These are phyloP conservation scores for Stellera chamaejasme DNA, from an alignment of 345 rosid species.

Conservation along the genomic window DNA sequence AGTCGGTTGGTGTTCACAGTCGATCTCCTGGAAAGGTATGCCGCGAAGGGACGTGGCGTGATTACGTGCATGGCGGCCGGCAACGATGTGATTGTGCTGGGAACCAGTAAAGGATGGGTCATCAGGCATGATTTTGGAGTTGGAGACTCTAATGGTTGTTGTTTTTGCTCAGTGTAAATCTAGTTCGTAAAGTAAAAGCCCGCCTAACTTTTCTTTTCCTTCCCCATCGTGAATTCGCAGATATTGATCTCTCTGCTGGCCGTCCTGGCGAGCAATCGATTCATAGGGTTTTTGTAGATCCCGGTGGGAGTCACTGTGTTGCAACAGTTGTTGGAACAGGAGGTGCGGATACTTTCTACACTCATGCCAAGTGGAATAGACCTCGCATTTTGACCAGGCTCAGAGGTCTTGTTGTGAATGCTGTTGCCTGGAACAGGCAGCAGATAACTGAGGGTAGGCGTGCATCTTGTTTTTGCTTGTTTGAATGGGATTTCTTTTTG, in stretches of 20 bases:
- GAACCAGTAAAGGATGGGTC: conserved; percentile 96
- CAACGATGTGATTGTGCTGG: conserved; percentile 80
- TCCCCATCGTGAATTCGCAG: conserved; percentile 24
- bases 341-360: conserved; percentile 84
- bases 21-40: conserved; percentile 85
- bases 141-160: conserved; percentile 65
- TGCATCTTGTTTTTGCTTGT: background rate
- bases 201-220: background rate
- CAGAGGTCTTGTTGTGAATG: conserved; percentile 79
- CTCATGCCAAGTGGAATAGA: conserved; percentile 93
- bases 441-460: conserved; percentile 82
- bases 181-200: no score
- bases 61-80: conserved; percentile 98
- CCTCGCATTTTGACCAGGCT: conserved; percentile 71
- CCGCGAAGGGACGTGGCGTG: conserved; percentile 78
- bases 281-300: conserved; percentile 91
- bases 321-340: conserved; percentile 74
- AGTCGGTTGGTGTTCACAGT: conserved; percentile 77
- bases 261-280: conserved; percentile 86
- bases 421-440: conserved; percentile 95
- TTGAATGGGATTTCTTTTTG: background rate
- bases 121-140: conserved; percentile 84
- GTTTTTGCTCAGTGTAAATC: background rate
- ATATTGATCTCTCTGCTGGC: conserved; percentile 81
- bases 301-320: conserved; percentile 95